Conservation (phyloP, 1,284 basidiomycete species). For the Apiotrichum siamense region DNA sequence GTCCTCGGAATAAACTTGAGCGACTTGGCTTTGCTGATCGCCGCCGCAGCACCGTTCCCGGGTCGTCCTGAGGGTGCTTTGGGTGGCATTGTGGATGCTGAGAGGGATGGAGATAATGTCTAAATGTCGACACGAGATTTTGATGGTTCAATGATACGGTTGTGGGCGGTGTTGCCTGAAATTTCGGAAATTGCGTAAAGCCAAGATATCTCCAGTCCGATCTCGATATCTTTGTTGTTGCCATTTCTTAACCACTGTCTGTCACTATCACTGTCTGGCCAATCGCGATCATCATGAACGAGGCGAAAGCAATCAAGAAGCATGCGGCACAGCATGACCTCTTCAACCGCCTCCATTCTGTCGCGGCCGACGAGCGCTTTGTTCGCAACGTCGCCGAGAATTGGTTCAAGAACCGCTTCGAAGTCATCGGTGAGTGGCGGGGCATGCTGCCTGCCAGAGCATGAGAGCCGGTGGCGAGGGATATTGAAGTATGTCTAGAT, state of each 20-base stretch:
- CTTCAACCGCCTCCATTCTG: slow-evolving; percentile 80
- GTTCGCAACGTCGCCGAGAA: slow-evolving; percentile 56
- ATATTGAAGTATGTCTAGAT: neutral
- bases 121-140: neutral
- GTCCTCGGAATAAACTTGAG: slow-evolving; percentile 34
- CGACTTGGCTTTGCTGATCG: slow-evolving; percentile 1
- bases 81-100: neutral
- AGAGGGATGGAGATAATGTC: no score
- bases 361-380: slow-evolving; percentile 67
- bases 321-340: slow-evolving; percentile 54
- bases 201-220: no score
- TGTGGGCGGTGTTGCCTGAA: no score
- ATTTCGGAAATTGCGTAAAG: no score
- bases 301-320: slow-evolving; percentile 32
- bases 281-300: slow-evolving; percentile 8
- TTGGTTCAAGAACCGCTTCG: slow-evolving; percentile 47
- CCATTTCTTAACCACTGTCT: neutral
- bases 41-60: neutral
- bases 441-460: no score
- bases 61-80: slow-evolving; percentile 5
- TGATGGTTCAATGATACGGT: neutral
- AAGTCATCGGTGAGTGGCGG: slow-evolving; percentile 38
- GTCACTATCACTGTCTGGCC: no score
- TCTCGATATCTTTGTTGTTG: no score
- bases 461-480: no score